Percentiles rank a stretch among this genome's conserved stretches.
Conservation (phyloP, 345 rosid species). For the Linum tenue region DNA sequence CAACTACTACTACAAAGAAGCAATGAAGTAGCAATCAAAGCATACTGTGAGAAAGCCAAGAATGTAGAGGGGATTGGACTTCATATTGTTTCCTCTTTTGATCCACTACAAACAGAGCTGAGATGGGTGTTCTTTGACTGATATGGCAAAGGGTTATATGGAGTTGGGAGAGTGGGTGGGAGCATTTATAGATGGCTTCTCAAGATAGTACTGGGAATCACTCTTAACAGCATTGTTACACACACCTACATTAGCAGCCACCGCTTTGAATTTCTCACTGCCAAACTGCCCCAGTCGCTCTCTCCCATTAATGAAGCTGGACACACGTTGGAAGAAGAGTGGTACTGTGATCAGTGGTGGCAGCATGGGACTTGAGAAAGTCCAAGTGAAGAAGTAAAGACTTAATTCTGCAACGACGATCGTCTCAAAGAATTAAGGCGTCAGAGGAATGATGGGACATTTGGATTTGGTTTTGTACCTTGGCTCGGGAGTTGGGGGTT, state of each 20-base stretch:
- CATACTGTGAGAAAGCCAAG: conserved; percentile 32
- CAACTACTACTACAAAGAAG: not conserved
- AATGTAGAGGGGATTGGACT: conserved; percentile 17
- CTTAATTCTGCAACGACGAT: no score
- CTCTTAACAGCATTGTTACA: no score
- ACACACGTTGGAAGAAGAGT: not conserved
- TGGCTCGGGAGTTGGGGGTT: no score
- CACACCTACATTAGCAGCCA: conserved; percentile 7
- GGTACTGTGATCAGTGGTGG: no score
- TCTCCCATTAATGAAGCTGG: conserved; percentile 21
- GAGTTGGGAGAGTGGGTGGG: conserved; percentile 1
- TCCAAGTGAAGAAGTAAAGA: no score
- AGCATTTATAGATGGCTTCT: conserved; percentile 16
- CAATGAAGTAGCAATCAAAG: not conserved
- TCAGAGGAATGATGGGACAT: no score
- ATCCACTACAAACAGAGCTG: not conserved
- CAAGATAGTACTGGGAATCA: not conserved
- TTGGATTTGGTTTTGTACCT: no score
- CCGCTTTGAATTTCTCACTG: conserved; percentile 13
- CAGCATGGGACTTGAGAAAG: no score
- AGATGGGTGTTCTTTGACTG: not conserved
- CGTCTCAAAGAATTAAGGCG: no score
- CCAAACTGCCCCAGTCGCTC: conserved; percentile 32
- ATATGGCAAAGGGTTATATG: not conserved
- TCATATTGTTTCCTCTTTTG: conserved; percentile 21